Conservation (phyloP, 768 basidiomycete species). For the Daedaleopsis nitida region DNA sequence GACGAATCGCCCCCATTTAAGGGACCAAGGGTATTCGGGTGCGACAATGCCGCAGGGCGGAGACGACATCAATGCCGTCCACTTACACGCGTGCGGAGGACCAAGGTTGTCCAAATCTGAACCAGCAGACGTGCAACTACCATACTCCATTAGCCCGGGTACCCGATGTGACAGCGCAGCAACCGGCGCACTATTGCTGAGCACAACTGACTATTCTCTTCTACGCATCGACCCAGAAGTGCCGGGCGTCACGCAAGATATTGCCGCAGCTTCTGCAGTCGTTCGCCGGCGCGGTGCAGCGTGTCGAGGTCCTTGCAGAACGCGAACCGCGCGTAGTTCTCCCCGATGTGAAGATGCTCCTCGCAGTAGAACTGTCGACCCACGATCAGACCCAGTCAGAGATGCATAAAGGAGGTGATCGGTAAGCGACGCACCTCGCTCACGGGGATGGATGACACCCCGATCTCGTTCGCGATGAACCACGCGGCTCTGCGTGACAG, state of each 20-base stretch:
- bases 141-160: too few species aligned
- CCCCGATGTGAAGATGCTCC: conserved; percentile 82
- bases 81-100: too few species aligned
- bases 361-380: conserved; percentile 75
- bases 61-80: too few species aligned
- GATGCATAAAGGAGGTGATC: background rate
- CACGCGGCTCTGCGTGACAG: conserved; percentile 69
- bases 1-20: too few species aligned
- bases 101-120: too few species aligned
- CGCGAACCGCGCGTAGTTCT: conserved; percentile 86
- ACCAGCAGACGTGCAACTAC: too few species aligned
- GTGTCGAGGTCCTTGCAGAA: conserved; percentile 97
- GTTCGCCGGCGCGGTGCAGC: conserved; percentile 72
- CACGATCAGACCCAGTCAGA: conserved; percentile 28
- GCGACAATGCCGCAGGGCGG: too few species aligned
- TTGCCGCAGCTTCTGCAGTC: conserved; percentile 72
- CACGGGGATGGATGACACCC: conserved; percentile 91
- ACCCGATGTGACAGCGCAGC: too few species aligned
- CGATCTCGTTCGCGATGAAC: conserved; percentile 90
- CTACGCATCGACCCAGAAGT: too few species aligned
- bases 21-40: too few species aligned
- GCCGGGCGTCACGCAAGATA: conserved; percentile 36
- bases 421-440: conserved; percentile 66
- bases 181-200: too few species aligned
- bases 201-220: too few species aligned